phyloP scores from a whole-genome alignment of 2,329 filamentous ascomycete species.

The Juglanconis sp. region DNA sequence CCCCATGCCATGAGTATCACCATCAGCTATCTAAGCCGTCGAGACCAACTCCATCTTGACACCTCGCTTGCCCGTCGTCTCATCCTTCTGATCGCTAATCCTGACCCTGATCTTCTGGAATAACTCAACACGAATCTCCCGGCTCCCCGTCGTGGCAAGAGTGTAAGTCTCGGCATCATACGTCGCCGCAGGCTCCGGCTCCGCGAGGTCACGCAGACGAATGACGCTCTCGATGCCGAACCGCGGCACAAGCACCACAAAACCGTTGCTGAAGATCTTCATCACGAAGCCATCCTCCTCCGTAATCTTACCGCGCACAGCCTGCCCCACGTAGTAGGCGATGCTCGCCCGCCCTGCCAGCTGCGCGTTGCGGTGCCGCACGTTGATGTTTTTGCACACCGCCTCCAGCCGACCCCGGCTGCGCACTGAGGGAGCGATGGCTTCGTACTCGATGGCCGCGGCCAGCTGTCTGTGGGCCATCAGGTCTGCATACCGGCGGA shows the following conservation, averaged over 20 bases:
- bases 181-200: slow-evolving; percentile 72
- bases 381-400: slow-evolving; percentile 98
- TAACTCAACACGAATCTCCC: slow-evolving; percentile 66
- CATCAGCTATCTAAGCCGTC: slow-evolving; percentile 10
- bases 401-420: slow-evolving; percentile 82
- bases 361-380: slow-evolving; percentile 94
- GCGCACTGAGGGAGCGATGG: slow-evolving; percentile 75
- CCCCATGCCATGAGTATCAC: too few species aligned
- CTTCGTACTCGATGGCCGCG: slow-evolving; percentile 89
- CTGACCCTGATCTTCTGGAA: slow-evolving; percentile 90
- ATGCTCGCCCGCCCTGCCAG: slow-evolving; percentile 91
- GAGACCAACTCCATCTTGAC: slow-evolving; percentile 70
- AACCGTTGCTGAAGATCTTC: slow-evolving; percentile 95
- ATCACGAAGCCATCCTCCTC: slow-evolving; percentile 95
- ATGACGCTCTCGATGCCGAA: slow-evolving; percentile 96
- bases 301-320: slow-evolving; percentile 71
- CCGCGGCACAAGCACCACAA: slow-evolving; percentile 90
- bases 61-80: slow-evolving; percentile 91
- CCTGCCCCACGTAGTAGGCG: slow-evolving; percentile 97
- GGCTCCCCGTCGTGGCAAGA: slow-evolving; percentile 58
- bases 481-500: slow-evolving; percentile 95
- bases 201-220: slow-evolving; percentile 75
- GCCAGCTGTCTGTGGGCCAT: slow-evolving; percentile 92
- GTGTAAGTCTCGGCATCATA: slow-evolving; percentile 87
- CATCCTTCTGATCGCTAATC: slow-evolving; percentile 90